Evolutionary conservation across 805 yeast species (phyloP).

Genomic region (Metschnikowia corniflorae): DNA sequence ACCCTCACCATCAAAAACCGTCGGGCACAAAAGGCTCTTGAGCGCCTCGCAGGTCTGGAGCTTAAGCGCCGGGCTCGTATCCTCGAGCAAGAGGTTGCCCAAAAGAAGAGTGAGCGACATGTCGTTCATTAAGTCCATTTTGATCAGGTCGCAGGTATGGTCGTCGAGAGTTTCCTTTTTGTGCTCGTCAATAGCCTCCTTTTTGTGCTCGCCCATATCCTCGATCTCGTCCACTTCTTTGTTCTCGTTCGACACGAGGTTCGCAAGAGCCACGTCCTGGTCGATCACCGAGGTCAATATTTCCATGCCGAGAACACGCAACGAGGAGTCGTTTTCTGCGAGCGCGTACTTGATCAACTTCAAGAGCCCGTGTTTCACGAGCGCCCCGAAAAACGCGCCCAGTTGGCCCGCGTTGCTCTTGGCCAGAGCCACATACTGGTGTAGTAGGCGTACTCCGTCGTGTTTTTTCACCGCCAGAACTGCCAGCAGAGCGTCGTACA

Average conservation of each 20-base stretch:
- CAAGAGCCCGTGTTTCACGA: slow-evolving; percentile 68
- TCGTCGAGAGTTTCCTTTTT: not conserved
- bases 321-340: slow-evolving; percentile 42
- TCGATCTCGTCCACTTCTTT: slow-evolving; percentile 23
- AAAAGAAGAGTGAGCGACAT: slow-evolving; percentile 56
- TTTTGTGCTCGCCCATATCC: not conserved
- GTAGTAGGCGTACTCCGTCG: slow-evolving; percentile 74
- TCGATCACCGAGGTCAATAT: slow-evolving; percentile 76
- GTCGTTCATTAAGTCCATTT: slow-evolving; percentile 46
- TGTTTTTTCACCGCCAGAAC: slow-evolving; percentile 26
- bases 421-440: slow-evolving; percentile 75
- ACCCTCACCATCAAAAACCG: slow-evolving; percentile 11
- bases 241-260: slow-evolving; percentile 28
- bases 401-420: slow-evolving; percentile 60
- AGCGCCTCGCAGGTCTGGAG: slow-evolving; percentile 84
- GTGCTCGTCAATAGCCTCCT: slow-evolving; percentile 12
- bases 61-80: slow-evolving; percentile 65
- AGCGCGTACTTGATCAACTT: slow-evolving; percentile 71
- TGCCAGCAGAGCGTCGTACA: slow-evolving; percentile 41
- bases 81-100: slow-evolving; percentile 57
- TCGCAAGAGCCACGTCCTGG: slow-evolving; percentile 68
- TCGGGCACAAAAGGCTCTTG: slow-evolving; percentile 65
- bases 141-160: slow-evolving; percentile 22
- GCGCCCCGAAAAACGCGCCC: slow-evolving; percentile 56
- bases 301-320: slow-evolving; percentile 74